phyloP scores from a whole-genome alignment of 176 grass and related monocot species.

The Carex myosuroides region DNA sequence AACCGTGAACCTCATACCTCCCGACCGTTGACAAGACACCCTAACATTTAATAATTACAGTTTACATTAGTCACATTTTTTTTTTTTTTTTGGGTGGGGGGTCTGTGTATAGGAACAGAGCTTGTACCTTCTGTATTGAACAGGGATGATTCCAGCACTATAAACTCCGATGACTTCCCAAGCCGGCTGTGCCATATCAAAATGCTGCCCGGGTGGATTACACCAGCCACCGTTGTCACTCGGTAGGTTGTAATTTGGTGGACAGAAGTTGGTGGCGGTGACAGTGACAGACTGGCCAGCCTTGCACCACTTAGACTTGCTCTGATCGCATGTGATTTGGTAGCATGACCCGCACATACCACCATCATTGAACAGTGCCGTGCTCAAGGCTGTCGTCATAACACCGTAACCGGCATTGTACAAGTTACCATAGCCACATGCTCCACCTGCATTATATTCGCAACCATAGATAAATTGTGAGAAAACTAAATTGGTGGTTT shows the following conservation, averaged over 20 bases:
- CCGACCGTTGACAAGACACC: constrained; percentile 22
- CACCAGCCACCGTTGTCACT: constrained; percentile 50
- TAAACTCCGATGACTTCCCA: constrained; percentile 63
- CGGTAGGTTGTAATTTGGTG: constrained; percentile 44
- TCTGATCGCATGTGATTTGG: constrained; percentile 47
- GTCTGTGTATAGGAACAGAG: background rate
- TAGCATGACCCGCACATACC: constrained; percentile 63
- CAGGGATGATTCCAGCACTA: constrained; percentile 57
- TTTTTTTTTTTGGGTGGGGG: background rate
- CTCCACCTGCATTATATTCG: constrained; percentile 27
- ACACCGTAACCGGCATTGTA: constrained; percentile 47
- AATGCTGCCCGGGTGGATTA: constrained; percentile 50
- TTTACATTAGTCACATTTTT: background rate
- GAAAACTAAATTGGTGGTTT: background rate
- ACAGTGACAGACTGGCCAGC: constrained; percentile 32
- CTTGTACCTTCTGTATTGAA: constrained; percentile 42
- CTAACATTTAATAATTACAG: background rate
- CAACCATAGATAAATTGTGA: background rate
- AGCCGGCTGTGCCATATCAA: constrained; percentile 72
- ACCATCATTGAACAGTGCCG: constrained; percentile 51
- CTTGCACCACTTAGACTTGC: constrained; percentile 34
- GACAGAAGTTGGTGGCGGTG: constrained; percentile 60
- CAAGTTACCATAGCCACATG: constrained; percentile 58
- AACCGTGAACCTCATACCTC: constrained; percentile 37
- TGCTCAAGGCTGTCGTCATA: constrained; percentile 66